Conservation (phyloP, 2,329 filamentous ascomycete species). For the Periglandula ipomoeae region DNA sequence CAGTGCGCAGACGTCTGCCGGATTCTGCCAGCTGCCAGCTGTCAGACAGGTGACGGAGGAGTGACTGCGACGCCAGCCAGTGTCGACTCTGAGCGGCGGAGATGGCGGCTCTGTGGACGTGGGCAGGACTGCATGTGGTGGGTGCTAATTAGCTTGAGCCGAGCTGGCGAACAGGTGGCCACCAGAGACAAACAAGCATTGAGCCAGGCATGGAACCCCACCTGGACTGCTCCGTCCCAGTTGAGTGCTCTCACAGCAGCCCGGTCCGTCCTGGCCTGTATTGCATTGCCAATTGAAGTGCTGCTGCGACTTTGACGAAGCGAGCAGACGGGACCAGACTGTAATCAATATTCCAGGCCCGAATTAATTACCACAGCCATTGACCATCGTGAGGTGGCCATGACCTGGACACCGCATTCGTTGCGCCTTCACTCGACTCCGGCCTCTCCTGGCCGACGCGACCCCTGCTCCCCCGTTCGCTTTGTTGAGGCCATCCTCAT, state of each 20-base stretch:
- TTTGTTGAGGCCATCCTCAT: background rate
- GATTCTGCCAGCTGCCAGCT: background rate
- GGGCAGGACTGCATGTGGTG: background rate
- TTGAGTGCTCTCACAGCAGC: too few species aligned
- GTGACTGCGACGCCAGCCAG: too few species aligned
- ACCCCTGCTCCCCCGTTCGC: background rate
- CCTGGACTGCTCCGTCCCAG: too few species aligned
- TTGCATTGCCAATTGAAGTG: background rate
- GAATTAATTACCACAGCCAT: background rate
- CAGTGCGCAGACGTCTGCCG: background rate
- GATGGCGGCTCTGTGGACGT: too few species aligned
- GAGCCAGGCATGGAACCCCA: background rate
- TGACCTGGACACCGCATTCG: background rate
- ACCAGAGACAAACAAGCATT: background rate
- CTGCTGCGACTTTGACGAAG: background rate
- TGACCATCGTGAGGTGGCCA: constrained; percentile 5
- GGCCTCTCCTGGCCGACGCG: background rate
- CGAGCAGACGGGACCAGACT: background rate
- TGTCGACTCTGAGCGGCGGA: too few species aligned
- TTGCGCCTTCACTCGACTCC: background rate
- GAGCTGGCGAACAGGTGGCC: background rate
- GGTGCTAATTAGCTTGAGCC: background rate
- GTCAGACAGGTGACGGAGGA: background rate
- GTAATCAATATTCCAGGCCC: background rate
- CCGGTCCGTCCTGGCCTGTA: background rate